These are phyloP conservation scores for Rhizopus delemar DNA, from an alignment of 371 early-diverging fungal genomes.

Conservation along the genomic window DNA sequence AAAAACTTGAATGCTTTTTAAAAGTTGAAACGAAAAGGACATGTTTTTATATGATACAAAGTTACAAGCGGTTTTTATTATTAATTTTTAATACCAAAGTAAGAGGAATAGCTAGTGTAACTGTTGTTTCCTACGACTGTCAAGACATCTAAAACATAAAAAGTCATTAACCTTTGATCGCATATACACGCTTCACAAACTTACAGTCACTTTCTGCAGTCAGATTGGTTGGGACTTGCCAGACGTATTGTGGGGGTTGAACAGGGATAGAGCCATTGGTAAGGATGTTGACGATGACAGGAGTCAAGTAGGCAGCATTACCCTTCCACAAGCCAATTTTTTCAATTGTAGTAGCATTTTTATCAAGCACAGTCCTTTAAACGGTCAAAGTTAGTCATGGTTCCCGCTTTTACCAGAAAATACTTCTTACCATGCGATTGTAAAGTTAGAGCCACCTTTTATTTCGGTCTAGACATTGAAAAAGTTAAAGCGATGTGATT, in stretches of 20 bases:
- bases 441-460: conserved; percentile 5
- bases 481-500: not conserved
- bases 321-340: conserved; percentile 20
- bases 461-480: conserved; percentile 1
- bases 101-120: conserved; percentile 11
- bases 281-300: conserved; percentile 16
- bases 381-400: not conserved
- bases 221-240: conserved; percentile 19
- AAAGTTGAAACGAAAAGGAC: not conserved
- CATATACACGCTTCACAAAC: conserved; percentile 9
- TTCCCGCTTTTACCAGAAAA: not conserved
- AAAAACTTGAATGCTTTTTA: not conserved
- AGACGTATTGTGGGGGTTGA: conserved; percentile 11
- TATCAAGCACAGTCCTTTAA: conserved; percentile 8
- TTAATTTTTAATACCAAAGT: conserved; percentile 6
- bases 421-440: conserved; percentile 11
- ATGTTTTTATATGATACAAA: not conserved
- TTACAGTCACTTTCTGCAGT: conserved; percentile 18
- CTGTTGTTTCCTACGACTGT: conserved; percentile 12
- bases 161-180: not conserved
- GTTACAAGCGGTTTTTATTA: not conserved
- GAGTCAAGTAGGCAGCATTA: conserved; percentile 6
- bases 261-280: conserved; percentile 15
- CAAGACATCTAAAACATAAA: conserved; percentile 12
- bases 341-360: conserved; percentile 17